These are phyloP conservation scores for Echites panduratus DNA, from an alignment of 257 asterid genomes.

Conservation along the genomic window DNA sequence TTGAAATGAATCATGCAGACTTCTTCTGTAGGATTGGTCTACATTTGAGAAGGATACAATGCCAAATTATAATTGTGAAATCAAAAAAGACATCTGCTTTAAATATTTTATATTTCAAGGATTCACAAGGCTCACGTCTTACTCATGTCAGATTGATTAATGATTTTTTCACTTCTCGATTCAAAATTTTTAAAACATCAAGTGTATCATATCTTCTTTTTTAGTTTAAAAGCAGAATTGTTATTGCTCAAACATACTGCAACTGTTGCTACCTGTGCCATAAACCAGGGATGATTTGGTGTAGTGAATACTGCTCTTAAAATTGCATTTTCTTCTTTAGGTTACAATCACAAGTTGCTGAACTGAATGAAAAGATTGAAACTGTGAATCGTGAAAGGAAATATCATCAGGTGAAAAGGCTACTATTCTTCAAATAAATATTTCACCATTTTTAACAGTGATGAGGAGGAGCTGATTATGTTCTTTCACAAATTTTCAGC, in stretches of 20 bases:
- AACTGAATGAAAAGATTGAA: constrained; percentile 67
- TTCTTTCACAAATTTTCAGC: constrained; percentile 45
- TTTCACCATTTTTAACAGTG: too few relatives aligned
- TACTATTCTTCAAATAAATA: not conserved
- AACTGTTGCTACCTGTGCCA: too few relatives aligned
- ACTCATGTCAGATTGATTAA: too few relatives aligned
- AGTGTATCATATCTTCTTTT: not conserved
- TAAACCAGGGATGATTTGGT: not conserved
- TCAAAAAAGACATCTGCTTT: not conserved
- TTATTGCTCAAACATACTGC: too few relatives aligned
- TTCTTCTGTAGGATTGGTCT: not conserved
- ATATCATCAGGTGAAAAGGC: constrained; percentile 76
- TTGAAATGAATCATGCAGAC: not conserved
- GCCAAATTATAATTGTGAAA: not conserved
- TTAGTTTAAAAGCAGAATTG: not conserved
- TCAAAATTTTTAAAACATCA: not conserved
- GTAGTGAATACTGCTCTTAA: constrained; percentile 2
- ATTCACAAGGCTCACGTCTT: not conserved
- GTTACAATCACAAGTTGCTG: constrained; percentile 68
- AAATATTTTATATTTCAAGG: not conserved
- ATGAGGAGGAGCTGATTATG: too few relatives aligned
- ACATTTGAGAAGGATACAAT: not conserved
- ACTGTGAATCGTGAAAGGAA: constrained; percentile 93
- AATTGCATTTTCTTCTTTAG: constrained; percentile 30
- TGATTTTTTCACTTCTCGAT: not conserved